Evolutionary conservation across 78 protist species (phyloP), one percentile per base, ranked within the genome.

Genomic region (Isochrysis galbana): DNA sequence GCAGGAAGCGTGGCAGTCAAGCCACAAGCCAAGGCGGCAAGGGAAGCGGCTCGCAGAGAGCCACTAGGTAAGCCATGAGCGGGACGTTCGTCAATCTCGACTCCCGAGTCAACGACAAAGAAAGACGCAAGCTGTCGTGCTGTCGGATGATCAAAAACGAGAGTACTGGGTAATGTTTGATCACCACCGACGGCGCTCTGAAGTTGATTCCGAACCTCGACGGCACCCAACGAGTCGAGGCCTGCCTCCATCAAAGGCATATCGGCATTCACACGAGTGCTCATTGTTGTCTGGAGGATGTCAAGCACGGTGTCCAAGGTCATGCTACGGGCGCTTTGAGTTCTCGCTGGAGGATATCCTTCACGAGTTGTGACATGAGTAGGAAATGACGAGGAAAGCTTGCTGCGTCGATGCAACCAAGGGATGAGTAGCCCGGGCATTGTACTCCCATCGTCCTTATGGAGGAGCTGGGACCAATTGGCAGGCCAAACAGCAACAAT

Each of bases 141-240:
- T 17, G 74, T 67, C 74, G 17, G 17, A n/a, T 67, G 17, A n/a
- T 26, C 74, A 26, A 11, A 26, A 23, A 26, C 36, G 11, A 67
- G 74, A 67, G 74, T 67, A n/a, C 36, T 26, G 32, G 74, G 74
- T 11, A 67, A n/a, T 26, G 74, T 23, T 11, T 29, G 11, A 3
- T 23, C 74, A n/a, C 14, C 36, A 11, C 74, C 74, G 14, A 11
- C 36, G 7, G 74, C 74, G 11, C 74, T 23, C 74, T 67, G 74
- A 11, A 67, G 74, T n/a, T 11, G 17, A n/a, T 67, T 67, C 38
- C 74, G 74, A 23, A 67, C 38, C 74, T 67, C 74, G 36, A 26
- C 32, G 38, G 74, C 74, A n/a, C 74, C 74, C 38, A 67, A n/a
- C 74, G 74, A 67, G 74, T 67, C 74, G 74, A 67, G 74, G 38